Evolutionary conservation across 2,329 filamentous ascomycete species (phyloP), one percentile per base, ranked within the genome.

Genomic region (Parasarocladium wereldwijsianum): DNA sequence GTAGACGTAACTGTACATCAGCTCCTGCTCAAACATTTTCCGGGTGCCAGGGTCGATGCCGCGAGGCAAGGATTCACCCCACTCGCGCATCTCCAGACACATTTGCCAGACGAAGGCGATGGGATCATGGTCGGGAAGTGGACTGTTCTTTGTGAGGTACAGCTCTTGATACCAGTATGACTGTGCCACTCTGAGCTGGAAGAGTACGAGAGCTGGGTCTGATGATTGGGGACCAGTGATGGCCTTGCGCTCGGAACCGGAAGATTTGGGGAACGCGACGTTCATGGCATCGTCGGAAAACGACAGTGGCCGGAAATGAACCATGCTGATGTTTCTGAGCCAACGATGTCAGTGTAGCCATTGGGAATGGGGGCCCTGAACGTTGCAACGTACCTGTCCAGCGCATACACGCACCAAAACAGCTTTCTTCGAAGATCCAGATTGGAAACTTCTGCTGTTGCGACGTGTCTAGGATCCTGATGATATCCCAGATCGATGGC

Each of bases 401-500:
- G 63, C 17, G 81, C 75, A 50, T 94, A 94, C 4, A 90, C 77
- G 46, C 81, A 93, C 51, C 92, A 85, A 46, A 93, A 96, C 2
- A 92, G 78, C 40, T 77, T 74, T 30, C 87, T 71, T 31, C 87
- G 72, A 36, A 84, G 62, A 40, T 93, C 82, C 9, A 93, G 58
- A 26, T 74, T 70, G 3, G 69, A 59, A 40, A 74, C 76, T 34
- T 83, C 73, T 8, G 76, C 66, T 17, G 72, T 57, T 11, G 78
- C 66, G 37, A 78, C 75, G 33, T 69, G 64, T 1, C 81, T 77
- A 3, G 85, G 84, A 41, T 96, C 87, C 54, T 94, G 87, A 51
- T 96, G 90, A 34, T 92, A 75, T 6, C 90, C 90, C 17, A 94
- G 58, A 54, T 98, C 90, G 14, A 94, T 70, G 45, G 87, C 75